Conservation (phyloP, 2,329 filamentous ascomycete species). For the Malbranchea cinnamomea region DNA sequence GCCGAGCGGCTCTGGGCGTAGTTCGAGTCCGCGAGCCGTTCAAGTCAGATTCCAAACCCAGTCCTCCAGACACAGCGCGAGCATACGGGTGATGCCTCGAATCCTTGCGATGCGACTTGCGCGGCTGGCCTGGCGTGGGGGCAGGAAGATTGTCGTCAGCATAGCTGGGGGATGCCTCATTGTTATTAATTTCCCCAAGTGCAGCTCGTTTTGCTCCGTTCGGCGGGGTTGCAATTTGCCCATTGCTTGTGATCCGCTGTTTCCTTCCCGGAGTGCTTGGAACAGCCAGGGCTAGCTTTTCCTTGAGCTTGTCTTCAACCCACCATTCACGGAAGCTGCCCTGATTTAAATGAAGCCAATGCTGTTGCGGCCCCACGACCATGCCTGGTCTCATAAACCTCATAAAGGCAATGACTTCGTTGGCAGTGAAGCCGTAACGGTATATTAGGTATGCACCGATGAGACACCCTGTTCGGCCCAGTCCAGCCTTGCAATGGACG, state of each 20-base stretch:
- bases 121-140: constrained; percentile 86
- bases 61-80: constrained; percentile 36
- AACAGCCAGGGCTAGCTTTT: constrained; percentile 48
- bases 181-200: constrained; percentile 85
- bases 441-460: constrained; percentile 98
- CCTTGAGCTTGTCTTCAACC: constrained; percentile 63
- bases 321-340: constrained; percentile 98
- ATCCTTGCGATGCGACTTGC: constrained; percentile 70
- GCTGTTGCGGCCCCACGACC: constrained; percentile 96
- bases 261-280: constrained; percentile 39
- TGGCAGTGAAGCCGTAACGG: constrained; percentile 89
- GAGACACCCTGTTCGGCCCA: constrained; percentile 86
- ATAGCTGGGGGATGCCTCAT: constrained; percentile 38
- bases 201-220: constrained; percentile 69
- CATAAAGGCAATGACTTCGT: constrained; percentile 96
- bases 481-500: constrained; percentile 95
- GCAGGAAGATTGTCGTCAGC: constrained; percentile 79
- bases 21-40: constrained; percentile 9
- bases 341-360: constrained; percentile 97
- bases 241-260: constrained; percentile 45
- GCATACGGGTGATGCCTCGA: constrained; percentile 59
- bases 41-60: constrained; percentile 23
- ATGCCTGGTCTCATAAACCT: constrained; percentile 97
- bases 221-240: constrained; percentile 68
- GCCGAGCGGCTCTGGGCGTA: constrained; percentile 10